These are phyloP conservation scores for Westerdykella ornata DNA, from an alignment of 2,329 filamentous ascomycete genomes.

Conservation along the genomic window DNA sequence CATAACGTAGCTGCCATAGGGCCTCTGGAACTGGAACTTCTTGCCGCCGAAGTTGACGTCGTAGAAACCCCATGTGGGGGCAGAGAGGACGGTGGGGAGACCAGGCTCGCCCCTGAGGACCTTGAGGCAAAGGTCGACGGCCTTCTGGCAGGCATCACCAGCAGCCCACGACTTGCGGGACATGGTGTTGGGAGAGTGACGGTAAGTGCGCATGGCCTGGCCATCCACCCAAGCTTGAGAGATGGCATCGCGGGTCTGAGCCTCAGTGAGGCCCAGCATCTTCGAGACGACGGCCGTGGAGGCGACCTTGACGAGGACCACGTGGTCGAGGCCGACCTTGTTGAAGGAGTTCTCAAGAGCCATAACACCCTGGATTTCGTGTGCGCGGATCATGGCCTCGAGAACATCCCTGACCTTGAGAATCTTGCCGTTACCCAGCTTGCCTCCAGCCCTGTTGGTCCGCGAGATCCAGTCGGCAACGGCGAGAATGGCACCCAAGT, in stretches of 20 bases:
- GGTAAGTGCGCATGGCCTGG: constrained; percentile 91
- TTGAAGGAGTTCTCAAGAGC: constrained; percentile 98
- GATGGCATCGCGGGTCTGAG: constrained; percentile 89
- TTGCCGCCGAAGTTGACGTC: constrained; percentile 96
- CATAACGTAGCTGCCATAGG: constrained; percentile 98
- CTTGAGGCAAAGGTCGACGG: constrained; percentile 85
- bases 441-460: constrained; percentile 80
- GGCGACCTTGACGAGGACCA: constrained; percentile 95
- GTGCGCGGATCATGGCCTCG: constrained; percentile 97
- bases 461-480: constrained; percentile 97
- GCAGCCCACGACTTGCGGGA: constrained; percentile 98
- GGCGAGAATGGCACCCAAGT: constrained; percentile 91
- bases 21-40: constrained; percentile 84
- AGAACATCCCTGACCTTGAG: constrained; percentile 86
- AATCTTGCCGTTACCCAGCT: constrained; percentile 63
- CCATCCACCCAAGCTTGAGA: constrained; percentile 98
- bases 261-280: constrained; percentile 83
- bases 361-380: constrained; percentile 96
- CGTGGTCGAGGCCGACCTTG: constrained; percentile 96
- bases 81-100: constrained; percentile 85
- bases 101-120: constrained; percentile 87
- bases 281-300: constrained; percentile 90
- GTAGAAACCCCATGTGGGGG: constrained; percentile 96
- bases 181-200: constrained; percentile 98
- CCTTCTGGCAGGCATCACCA: constrained; percentile 93